Conservation (phyloP, 768 basidiomycete species). For the Boletus sp. region DNA sequence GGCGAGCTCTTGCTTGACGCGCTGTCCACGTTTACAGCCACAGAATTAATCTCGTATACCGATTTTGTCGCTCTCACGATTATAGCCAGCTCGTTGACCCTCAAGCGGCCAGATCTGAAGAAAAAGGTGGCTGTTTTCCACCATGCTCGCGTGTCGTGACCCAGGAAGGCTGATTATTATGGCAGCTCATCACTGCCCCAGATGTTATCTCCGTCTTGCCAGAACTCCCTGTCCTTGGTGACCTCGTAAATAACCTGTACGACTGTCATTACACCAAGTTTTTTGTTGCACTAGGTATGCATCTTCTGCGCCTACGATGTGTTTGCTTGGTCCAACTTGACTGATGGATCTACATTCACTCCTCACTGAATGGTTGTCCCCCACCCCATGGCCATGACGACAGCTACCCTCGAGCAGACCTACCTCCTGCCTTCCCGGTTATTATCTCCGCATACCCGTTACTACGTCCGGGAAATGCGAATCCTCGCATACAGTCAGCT, state of each 20-base stretch:
- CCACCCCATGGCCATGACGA: background rate
- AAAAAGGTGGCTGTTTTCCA: conserved; percentile 59
- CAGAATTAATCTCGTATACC: conserved; percentile 82
- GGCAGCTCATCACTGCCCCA: conserved; percentile 76
- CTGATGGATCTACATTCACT: conserved; percentile 3
- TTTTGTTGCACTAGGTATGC: conserved; percentile 80
- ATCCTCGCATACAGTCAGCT: conserved; percentile 90
- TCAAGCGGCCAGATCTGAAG: conserved; percentile 84
- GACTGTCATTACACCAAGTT: conserved; percentile 94
- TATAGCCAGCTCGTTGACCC: conserved; percentile 69
- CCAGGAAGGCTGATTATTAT: conserved; percentile 1
- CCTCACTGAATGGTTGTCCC: background rate
- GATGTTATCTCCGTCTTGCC: conserved; percentile 86
- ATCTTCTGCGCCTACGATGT: background rate
- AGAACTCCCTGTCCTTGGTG: conserved; percentile 76
- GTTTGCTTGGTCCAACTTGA: background rate
- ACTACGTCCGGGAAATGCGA: conserved; percentile 93
- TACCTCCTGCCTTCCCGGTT: conserved; percentile 83
- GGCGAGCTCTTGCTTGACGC: conserved; percentile 88
- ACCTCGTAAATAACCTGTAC: conserved; percentile 83
- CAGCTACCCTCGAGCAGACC: conserved; percentile 85
- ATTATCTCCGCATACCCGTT: conserved; percentile 81
- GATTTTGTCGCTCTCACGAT: conserved; percentile 87
- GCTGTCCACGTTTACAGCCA: conserved; percentile 90
- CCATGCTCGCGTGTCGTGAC: background rate